A percentile compares a stretch with the other conserved stretches of the same genome.
phyloP scores from a whole-genome alignment of 371 early-diverging fungal genomes.

The Lichtheimia ornata region DNA sequence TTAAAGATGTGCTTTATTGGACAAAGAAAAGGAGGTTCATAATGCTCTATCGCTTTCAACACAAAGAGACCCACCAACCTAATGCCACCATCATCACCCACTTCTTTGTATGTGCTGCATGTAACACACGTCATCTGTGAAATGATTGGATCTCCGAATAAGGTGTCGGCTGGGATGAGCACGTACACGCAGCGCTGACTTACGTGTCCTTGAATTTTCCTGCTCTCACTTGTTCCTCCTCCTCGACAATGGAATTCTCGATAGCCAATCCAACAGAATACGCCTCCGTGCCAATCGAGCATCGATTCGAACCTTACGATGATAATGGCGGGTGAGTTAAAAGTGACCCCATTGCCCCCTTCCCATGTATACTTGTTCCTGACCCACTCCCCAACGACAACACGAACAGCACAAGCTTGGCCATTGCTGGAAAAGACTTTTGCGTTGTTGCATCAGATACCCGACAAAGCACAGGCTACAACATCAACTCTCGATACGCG shows the following conservation, averaged over 20 bases:
- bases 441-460: slow-evolving; percentile 97
- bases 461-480: slow-evolving; percentile 95
- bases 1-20: too few species aligned
- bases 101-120: too few species aligned
- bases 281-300: slow-evolving; percentile 54
- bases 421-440: slow-evolving; percentile 95
- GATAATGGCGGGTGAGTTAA: slow-evolving; percentile 73
- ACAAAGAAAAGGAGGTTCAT: too few species aligned
- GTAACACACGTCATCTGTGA: too few species aligned
- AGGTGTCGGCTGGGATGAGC: too few species aligned
- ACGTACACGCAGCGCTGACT: background rate
- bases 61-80: too few species aligned
- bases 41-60: too few species aligned
- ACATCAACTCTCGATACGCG: slow-evolving; percentile 92
- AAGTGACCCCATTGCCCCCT: background rate
- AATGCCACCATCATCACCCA: too few species aligned
- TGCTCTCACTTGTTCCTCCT: slow-evolving; percentile 1
- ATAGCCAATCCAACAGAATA: slow-evolving; percentile 34
- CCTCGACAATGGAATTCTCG: slow-evolving; percentile 25
- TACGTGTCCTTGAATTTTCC: background rate
- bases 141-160: too few species aligned
- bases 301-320: slow-evolving; percentile 79
- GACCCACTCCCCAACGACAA: background rate
- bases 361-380: background rate
- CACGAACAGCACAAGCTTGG: slow-evolving; percentile 81